These are phyloP conservation scores for Selaginella tamariscina DNA, from an alignment of 75 land plant species.

Conservation along the genomic window DNA sequence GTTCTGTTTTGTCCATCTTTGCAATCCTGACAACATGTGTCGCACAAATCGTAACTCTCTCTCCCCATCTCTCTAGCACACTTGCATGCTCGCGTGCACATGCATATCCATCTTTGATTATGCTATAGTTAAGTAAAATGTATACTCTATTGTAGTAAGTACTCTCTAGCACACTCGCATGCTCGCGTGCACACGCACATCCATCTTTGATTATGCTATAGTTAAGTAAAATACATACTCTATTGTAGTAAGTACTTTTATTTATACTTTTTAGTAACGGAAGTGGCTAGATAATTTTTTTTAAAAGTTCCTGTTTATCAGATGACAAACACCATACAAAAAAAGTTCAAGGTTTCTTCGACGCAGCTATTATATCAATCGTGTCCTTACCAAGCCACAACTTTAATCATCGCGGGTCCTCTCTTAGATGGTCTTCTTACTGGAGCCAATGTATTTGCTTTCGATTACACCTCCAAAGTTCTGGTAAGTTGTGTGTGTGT, in stretches of 20 bases:
- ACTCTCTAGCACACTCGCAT: too few relatives aligned
- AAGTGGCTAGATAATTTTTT: too few relatives aligned
- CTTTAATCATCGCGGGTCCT: conserved; percentile 69
- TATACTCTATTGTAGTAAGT: too few relatives aligned
- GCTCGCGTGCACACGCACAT: too few relatives aligned
- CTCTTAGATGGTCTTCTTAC: conserved; percentile 86
- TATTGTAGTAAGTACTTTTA: too few relatives aligned
- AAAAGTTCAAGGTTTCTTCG: conserved; percentile 88
- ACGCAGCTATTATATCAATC: conserved; percentile 95
- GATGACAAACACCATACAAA: conserved; percentile 99
- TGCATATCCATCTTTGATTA: too few relatives aligned
- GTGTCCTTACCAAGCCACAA: conserved; percentile 79
- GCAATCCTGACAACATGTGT: conserved; percentile 88
- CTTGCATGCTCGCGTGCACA: too few relatives aligned
- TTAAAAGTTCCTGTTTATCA: conserved; percentile 15
- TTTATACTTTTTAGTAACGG: too few relatives aligned
- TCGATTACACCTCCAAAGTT: conserved; percentile 62
- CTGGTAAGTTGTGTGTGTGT: conserved; percentile 42
- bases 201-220: too few relatives aligned
- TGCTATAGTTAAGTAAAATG: too few relatives aligned
- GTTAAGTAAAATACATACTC: too few relatives aligned
- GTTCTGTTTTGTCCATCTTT: conserved; percentile 69
- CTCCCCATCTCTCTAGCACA: too few relatives aligned
- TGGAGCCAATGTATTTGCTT: conserved; percentile 75
- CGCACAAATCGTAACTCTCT: conserved; percentile 93